Percentiles rank a stretch among this genome's conserved stretches.
Evolutionary conservation across 495 filamentous ascomycete genomes (phyloP).

Genomic region (Letharia columbiana): DNA sequence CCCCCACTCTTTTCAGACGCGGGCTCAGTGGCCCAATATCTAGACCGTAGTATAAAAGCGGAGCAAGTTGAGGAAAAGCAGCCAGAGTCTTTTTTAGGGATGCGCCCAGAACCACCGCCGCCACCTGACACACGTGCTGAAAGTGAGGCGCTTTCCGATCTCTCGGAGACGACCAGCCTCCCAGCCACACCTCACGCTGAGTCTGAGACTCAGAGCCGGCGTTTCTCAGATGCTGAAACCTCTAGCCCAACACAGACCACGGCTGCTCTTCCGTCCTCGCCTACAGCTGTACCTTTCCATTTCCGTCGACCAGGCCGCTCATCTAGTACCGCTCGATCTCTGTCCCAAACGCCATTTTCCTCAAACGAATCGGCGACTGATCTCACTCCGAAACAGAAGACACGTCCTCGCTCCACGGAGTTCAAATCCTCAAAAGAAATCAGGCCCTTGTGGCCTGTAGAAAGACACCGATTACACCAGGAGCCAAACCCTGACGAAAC

Average conservation of each 20-base stretch:
- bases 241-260: slow-evolving; percentile 10
- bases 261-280: slow-evolving; percentile 29
- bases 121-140: slow-evolving; percentile 19
- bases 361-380: slow-evolving; percentile 25
- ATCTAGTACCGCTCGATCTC: slow-evolving; percentile 31
- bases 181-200: slow-evolving; percentile 7
- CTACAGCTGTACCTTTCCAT: slow-evolving; percentile 43
- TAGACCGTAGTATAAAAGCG: slow-evolving; percentile 4
- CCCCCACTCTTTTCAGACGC: slow-evolving; percentile 7
- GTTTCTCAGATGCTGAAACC: not conserved
- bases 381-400: slow-evolving; percentile 31
- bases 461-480: slow-evolving; percentile 38
- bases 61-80: slow-evolving; percentile 26
- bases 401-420: slow-evolving; percentile 39
- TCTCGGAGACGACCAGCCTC: slow-evolving; percentile 18
- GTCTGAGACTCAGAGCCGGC: not conserved
- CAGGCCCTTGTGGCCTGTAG: slow-evolving; percentile 43
- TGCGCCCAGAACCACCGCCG: slow-evolving; percentile 41
- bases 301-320: slow-evolving; percentile 40
- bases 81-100: slow-evolving; percentile 42
- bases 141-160: slow-evolving; percentile 10
- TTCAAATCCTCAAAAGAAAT: slow-evolving; percentile 40
- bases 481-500: slow-evolving; percentile 34
- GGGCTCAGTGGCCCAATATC: slow-evolving; percentile 13
- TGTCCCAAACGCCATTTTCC: slow-evolving; percentile 30